Evolutionary conservation across 2,329 filamentous ascomycete genomes (phyloP).

Genomic region (Gyromitra esculenta): DNA sequence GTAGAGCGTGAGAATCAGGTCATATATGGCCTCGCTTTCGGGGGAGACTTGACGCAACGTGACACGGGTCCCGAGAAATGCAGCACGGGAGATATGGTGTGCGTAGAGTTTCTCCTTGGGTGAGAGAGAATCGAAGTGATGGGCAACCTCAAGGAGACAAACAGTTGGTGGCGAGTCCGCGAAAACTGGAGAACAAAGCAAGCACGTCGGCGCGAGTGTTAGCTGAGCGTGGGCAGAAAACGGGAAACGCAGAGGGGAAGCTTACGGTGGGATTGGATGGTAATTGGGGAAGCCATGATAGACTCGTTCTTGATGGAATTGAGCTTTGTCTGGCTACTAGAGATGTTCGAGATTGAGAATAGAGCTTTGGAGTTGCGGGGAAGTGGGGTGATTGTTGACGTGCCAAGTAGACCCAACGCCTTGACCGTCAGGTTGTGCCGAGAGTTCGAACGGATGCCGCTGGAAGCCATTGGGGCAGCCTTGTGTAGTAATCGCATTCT

Average conservation of each 20-base stretch:
- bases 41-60: conserved; percentile 83
- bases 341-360: neutral
- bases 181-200: conserved; percentile 65
- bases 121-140: conserved; percentile 83
- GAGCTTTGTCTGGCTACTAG: neutral
- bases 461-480: neutral
- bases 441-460: conserved; percentile 6
- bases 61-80: conserved; percentile 79
- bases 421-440: conserved; percentile 6
- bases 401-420: conserved; percentile 27
- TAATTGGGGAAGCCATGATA: conserved; percentile 34
- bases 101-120: conserved; percentile 88
- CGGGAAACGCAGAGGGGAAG: neutral
- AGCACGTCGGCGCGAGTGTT: neutral
- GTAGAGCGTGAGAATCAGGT: conserved; percentile 79
- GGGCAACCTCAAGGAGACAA: conserved; percentile 87
- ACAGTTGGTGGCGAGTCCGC: conserved; percentile 90
- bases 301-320: neutral
- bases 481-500: neutral
- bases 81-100: conserved; percentile 80
- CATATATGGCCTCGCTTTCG: conserved; percentile 81
- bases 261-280: conserved; percentile 43
- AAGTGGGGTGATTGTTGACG: conserved; percentile 30
- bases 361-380: conserved; percentile 35
- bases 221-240: neutral